Base-by-base conservation (phyloP, 208 protist species). In the Phytomonas sp. region DNA sequence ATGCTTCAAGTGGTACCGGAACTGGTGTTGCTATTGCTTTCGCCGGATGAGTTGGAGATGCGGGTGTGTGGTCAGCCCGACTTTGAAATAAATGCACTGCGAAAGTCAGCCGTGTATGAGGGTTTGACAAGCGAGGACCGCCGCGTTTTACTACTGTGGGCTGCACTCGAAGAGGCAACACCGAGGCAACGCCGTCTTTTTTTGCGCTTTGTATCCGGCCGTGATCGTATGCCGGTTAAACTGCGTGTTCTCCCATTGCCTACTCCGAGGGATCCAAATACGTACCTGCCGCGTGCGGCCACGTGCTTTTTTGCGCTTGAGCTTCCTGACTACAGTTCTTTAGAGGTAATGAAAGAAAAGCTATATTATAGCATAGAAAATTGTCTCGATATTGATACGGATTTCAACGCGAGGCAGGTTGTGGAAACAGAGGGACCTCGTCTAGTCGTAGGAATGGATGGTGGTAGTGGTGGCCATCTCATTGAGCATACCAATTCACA, bases 271-370 rank as follows among this genome's bases (percentile, higher is more conserved):
- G 87, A 97, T 66, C 83, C 92, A 4, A 96, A 98, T 79, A 77
- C 81, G 26, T 72, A 88, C 23, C 77, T 99, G 13, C 96, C 97
- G 7, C 81, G 88, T 31, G 89, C 97, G 23, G 88, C 96, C 29
- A 99, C 97, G 69, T 99, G 97, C 87, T 98, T 98, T 81, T 98
- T 98, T 71, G 84, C 91, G 20, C 36, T 99, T 31, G 92, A 98
- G 72, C 75, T 99, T 37, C 97, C 97, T 8, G 84, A 97, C 71
- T 99, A 99, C 80, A 94, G 87, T 68, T 88, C 82, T 0, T 72
- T 97, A 20, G 93, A 97, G n/a, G 84, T 97, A 29, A 90, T 98
- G 85, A 93, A 93, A 77, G 75, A 78, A 46, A 97, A 97, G 74
- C 84, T 99, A 30, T 93, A 93, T 68, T 98, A 98, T 84, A 96